These are phyloP conservation scores for Entomortierella lignicola DNA, from an alignment of 192 early-diverging fungal genomes.

Conservation along the genomic window DNA sequence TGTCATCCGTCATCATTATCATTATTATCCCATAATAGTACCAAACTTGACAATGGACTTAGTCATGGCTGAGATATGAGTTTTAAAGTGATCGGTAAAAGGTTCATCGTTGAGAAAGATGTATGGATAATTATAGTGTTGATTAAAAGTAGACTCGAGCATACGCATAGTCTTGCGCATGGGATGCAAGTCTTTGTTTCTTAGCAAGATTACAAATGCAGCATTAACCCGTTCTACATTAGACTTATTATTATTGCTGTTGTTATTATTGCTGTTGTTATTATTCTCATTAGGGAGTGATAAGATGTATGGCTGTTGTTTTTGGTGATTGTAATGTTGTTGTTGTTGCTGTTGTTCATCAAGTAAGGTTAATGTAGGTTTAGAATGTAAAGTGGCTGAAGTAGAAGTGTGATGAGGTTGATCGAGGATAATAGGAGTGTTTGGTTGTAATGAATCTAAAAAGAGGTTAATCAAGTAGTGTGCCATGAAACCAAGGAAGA, in stretches of 20 bases:
- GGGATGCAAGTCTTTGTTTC: constrained; percentile 76
- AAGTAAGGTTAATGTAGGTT: no score
- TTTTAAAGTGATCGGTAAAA: constrained; percentile 79
- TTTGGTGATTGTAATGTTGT: background rate
- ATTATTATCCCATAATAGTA: no score
- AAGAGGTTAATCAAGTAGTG: no score
- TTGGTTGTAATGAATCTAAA: no score
- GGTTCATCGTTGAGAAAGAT: constrained; percentile 84
- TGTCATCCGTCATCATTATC: no score
- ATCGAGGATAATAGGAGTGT: no score
- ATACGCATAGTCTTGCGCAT: constrained; percentile 72
- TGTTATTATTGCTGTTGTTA: background rate
- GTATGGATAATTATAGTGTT: constrained; percentile 82
- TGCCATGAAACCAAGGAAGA: constrained; percentile 28
- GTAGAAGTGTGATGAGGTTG: background rate
- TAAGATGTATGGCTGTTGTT: no score
- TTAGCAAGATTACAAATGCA: constrained; percentile 77
- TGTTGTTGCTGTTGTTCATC: constrained; percentile 1
- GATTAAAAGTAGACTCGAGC: constrained; percentile 83
- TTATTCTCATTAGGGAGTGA: background rate
- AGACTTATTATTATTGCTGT: background rate
- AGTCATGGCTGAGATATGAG: constrained; percentile 55
- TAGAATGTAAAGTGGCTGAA: no score
- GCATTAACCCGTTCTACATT: constrained; percentile 62
- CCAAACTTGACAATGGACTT: constrained; percentile 33